phyloP scores from a whole-genome alignment of 495 filamentous ascomycete species.

The Trichoderma asperelloides region DNA sequence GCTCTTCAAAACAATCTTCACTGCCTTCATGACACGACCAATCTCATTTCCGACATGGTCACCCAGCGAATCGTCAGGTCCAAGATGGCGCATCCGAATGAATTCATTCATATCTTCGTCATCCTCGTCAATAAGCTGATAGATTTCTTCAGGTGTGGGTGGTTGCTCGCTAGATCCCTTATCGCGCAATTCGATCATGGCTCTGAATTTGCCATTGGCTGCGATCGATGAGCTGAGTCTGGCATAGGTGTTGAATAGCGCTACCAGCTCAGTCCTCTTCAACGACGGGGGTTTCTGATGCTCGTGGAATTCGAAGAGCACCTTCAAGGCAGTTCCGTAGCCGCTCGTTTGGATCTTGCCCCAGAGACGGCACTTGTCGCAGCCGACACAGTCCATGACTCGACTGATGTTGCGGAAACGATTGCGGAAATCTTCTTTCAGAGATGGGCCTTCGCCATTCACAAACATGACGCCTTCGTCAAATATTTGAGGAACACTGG shows the following conservation, averaged over 20 bases:
- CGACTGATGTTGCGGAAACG: constrained; percentile 93
- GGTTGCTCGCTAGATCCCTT: constrained; percentile 24
- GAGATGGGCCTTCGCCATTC: constrained; percentile 53
- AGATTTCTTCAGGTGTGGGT: constrained; percentile 16
- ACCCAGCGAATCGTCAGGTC: constrained; percentile 24
- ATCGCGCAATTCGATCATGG: constrained; percentile 53
- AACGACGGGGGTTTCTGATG: constrained; percentile 59
- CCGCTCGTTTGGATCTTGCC: constrained; percentile 95
- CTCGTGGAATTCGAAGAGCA: constrained; percentile 90
- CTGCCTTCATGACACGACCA: constrained; percentile 48
- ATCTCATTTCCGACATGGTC: constrained; percentile 60
- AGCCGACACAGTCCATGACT: constrained; percentile 97
- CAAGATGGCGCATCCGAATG: constrained; percentile 30
- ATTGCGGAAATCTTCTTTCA: constrained; percentile 97
- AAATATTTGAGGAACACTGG: constrained; percentile 67
- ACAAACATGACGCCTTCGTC: constrained; percentile 94
- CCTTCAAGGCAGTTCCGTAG: constrained; percentile 89
- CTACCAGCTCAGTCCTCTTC: constrained; percentile 83
- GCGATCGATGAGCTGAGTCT: constrained; percentile 70
- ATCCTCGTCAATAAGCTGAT: not conserved
- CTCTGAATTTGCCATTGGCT: constrained; percentile 65
- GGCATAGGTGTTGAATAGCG: constrained; percentile 87
- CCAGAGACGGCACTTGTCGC: constrained; percentile 97
- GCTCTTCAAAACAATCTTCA: constrained; percentile 54
- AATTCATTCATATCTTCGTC: constrained; percentile 17